A percentile compares a stretch with the other conserved stretches of the same genome.
phyloP scores from a whole-genome alignment of 306 rosid genomes.

The Corylus heterophylla region DNA sequence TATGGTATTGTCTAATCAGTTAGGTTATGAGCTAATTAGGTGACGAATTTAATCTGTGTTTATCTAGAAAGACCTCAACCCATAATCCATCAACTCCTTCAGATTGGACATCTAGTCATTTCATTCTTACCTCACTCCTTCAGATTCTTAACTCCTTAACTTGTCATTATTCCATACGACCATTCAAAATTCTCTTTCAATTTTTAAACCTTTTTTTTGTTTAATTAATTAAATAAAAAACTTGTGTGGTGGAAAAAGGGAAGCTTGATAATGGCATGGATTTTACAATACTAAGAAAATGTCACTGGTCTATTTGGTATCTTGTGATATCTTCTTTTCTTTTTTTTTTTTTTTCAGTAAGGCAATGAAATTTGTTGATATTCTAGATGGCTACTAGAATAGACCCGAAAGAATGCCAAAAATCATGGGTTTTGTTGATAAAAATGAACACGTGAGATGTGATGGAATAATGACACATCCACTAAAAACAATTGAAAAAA shows the following conservation, averaged over 20 bases:
- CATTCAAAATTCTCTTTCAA: neutral
- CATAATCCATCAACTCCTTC: neutral
- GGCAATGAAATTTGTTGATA: too few species aligned
- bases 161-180: neutral
- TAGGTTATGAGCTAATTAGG: neutral
- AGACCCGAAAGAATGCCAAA: too few species aligned
- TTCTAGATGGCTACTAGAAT: too few species aligned
- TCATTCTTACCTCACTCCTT: neutral
- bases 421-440: neutral
- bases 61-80: neutral
- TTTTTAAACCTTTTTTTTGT: too few species aligned
- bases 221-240: too few species aligned
- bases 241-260: too few species aligned
- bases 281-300: too few species aligned
- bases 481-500: neutral
- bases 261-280: too few species aligned
- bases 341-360: too few species aligned
- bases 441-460: constrained; percentile 12
- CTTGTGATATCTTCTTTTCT: too few species aligned
- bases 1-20: neutral
- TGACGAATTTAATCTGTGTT: neutral
- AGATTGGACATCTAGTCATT: neutral
- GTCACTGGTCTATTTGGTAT: too few species aligned
- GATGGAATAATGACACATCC: neutral
- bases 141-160: neutral